These are phyloP conservation scores for Micractinium sp. DNA, from an alignment of 139 green algal species.

Conservation along the genomic window DNA sequence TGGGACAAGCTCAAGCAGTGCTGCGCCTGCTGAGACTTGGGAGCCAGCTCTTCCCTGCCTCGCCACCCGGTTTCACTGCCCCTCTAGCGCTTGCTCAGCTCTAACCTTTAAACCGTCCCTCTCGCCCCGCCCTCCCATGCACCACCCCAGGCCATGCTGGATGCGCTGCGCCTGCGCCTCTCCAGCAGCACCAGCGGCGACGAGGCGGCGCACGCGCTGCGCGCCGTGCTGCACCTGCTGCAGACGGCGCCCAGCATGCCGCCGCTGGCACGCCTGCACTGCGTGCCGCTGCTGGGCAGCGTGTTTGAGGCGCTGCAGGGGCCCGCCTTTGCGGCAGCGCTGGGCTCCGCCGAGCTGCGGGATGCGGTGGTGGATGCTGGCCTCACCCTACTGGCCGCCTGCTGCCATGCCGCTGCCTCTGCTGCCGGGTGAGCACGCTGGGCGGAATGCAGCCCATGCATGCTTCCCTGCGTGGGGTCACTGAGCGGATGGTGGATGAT, in stretches of 20 bases:
- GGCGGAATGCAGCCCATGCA: not conserved
- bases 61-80: no score
- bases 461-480: no score
- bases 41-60: no score
- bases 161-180: slow-evolving; percentile 26
- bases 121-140: no score
- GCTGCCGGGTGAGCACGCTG: not conserved
- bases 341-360: slow-evolving; percentile 1
- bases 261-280: slow-evolving; percentile 8
- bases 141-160: slow-evolving; percentile 15
- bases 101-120: no score
- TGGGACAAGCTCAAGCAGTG: no score
- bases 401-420: not conserved
- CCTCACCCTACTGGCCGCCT: slow-evolving; percentile 15
- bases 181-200: not conserved
- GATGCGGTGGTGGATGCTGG: not conserved
- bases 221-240: slow-evolving; percentile 24
- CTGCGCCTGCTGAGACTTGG: not conserved
- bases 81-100: no score
- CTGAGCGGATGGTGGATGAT: no score
- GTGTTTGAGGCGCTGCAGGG: slow-evolving; percentile 16
- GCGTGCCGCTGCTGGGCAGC: slow-evolving; percentile 15
- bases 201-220: slow-evolving; percentile 5
- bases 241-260: not conserved
- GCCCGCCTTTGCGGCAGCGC: not conserved